phyloP scores from a whole-genome alignment of 345 rosid species.

The Eucalyptus sp. region DNA sequence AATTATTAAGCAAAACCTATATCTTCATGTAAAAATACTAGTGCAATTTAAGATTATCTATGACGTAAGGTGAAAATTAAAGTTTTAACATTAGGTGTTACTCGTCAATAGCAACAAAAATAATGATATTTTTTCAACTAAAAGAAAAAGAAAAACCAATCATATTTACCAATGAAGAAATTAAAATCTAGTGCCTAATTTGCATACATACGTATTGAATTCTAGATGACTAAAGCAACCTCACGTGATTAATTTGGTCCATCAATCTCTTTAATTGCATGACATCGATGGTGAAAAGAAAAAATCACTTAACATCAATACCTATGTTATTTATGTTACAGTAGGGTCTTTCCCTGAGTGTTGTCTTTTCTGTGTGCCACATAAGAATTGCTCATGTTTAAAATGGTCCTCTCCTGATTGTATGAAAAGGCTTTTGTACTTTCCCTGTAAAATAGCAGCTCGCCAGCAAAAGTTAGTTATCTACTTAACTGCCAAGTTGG shows the following conservation, averaged over 20 bases:
- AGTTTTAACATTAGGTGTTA: background rate
- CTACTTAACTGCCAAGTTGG: background rate
- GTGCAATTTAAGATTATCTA: fast-evolving
- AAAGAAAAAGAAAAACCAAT: too few relatives aligned
- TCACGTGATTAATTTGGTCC: background rate
- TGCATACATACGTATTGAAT: fast-evolving
- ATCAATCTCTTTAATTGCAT: background rate
- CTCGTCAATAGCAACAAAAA: background rate
- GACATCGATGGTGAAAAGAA: background rate
- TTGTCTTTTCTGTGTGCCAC: background rate
- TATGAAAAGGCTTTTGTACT: background rate
- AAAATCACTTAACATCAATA: background rate
- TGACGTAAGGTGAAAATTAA: fast-evolving
- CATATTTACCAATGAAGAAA: background rate
- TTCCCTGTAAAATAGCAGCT: background rate
- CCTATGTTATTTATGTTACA: too few relatives aligned
- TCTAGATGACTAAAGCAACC: background rate
- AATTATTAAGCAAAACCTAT: background rate
- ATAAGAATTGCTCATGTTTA: background rate
- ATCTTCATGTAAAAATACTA: background rate
- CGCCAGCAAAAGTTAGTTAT: background rate
- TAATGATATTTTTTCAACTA: fast-evolving
- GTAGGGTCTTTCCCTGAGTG: background rate
- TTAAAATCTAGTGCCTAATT: background rate
- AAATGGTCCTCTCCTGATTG: background rate